Evolutionary conservation across 1,284 basidiomycete genomes (phyloP).

Genomic region (Moesziomyces globuligerus): DNA sequence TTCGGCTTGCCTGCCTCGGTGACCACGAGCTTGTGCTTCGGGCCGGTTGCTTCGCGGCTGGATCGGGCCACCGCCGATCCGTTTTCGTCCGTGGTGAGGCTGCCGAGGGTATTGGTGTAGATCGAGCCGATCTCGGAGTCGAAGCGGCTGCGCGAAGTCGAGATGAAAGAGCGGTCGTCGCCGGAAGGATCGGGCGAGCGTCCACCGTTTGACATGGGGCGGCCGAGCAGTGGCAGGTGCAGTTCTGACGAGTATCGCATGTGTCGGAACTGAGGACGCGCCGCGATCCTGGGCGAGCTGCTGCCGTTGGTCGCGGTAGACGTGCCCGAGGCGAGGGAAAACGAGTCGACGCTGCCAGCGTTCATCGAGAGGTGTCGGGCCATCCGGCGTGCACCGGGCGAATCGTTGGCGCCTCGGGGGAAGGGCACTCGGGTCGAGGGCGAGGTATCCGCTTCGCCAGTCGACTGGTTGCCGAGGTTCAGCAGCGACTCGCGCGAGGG

Average conservation of each 20-base stretch:
- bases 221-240: conserved; percentile 36
- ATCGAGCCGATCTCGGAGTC: conserved; percentile 58
- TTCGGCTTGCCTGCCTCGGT: conserved; percentile 81
- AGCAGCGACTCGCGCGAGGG: conserved; percentile 50
- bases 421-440: conserved; percentile 49
- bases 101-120: conserved; percentile 56
- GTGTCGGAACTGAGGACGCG: conserved; percentile 48
- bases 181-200: conserved; percentile 33
- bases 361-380: conserved; percentile 52
- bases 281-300: conserved; percentile 31
- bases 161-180: conserved; percentile 37
- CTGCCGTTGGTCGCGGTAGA: conserved; percentile 20
- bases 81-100: conserved; percentile 47
- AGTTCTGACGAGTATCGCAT: conserved; percentile 60
- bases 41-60: conserved; percentile 39
- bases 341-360: conserved; percentile 21
- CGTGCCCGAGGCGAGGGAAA: conserved; percentile 26
- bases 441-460: conserved; percentile 18
- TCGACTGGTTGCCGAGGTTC: conserved; percentile 13
- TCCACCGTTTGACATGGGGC: conserved; percentile 15
- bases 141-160: conserved; percentile 45
- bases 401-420: conserved; percentile 47
- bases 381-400: conserved; percentile 46
- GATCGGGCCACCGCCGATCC: conserved; percentile 23
- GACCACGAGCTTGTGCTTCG: conserved; percentile 78